Percentiles rank a stretch among this genome's conserved stretches.
Conservation (phyloP, 768 basidiomycete genomes). For the Lactarius hatsudake region DNA sequence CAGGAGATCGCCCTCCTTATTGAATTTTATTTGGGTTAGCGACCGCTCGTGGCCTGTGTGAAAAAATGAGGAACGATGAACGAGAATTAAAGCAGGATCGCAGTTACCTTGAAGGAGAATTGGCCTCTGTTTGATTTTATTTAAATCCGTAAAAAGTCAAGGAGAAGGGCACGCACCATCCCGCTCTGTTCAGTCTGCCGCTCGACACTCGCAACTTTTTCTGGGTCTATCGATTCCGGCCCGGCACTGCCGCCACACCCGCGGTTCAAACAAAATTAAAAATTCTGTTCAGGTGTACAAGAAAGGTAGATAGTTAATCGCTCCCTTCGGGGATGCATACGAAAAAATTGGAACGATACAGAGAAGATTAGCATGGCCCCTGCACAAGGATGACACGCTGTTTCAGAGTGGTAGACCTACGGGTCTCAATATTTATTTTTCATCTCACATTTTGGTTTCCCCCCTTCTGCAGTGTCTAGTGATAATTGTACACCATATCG, state of each 20-base stretch:
- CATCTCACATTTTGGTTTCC: background rate
- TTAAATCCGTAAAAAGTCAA: background rate
- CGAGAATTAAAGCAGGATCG: constrained; percentile 37
- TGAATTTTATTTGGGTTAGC: constrained; percentile 97
- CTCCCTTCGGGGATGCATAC: constrained; percentile 90
- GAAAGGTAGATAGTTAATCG: background rate
- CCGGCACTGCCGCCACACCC: too few relatives aligned
- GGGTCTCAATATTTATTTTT: constrained; percentile 44
- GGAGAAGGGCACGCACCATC: background rate
- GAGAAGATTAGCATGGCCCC: constrained; percentile 99
- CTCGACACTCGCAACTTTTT: background rate
- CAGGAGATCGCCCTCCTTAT: constrained; percentile 91
- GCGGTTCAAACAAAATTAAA: background rate
- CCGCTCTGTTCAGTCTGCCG: background rate
- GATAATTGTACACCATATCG: too few relatives aligned
- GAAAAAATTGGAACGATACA: constrained; percentile 99
- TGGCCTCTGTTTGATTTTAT: background rate
- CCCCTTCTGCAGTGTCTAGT: too few relatives aligned
- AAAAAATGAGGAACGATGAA: background rate
- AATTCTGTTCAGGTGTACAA: background rate
- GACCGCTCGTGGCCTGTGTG: constrained; percentile 92
- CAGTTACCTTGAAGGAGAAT: background rate
- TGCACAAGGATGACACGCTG: constrained; percentile 99
- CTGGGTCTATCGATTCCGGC: background rate
- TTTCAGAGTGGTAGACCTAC: constrained; percentile 81